Base-by-base conservation (phyloP, 2,329 filamentous ascomycete genomes). In the Phyllachora maydis region DNA sequence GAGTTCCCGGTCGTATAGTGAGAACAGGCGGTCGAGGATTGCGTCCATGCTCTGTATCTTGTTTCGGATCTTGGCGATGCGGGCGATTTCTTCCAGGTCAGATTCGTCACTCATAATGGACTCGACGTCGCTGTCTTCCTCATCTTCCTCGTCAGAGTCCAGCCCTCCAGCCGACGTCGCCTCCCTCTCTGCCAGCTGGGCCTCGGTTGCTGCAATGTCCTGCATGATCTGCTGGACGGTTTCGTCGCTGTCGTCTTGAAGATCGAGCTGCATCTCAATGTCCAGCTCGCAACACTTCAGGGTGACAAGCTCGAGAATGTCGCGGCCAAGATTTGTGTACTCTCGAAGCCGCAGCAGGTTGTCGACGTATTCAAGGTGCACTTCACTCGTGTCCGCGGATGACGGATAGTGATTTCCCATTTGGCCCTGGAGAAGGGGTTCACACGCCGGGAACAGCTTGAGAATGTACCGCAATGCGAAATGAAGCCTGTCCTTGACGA, bases 281-380 rank as follows among this genome's bases (percentile, higher is more conserved):
- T 98, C 88, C 28, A 95, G 78, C 47, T 88, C 88, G 38, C 95
- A 79, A 6, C 95, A 59, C 31, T 78, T 72, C 35, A 85, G 76
- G 19, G 82, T 74, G 22, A 95, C 74, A 8, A 91, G 53, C 26
- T 81, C 71, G 32, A 92, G 60, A 13, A 95, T 69, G 30, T 90
- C 77, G 6, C 74, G 66, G 30, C 73, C 72, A 17, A 93, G 52
- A 28, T 77, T 71, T 2, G 75, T 66, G 40, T 92, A 92, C 23
- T 68, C 59, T 25, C 75, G 70, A 16, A 95, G 54, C 28, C 61
- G 65, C 14, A 95, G 54, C 7, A 95, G 54, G 41, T 95, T 92
- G 36, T 74, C 63, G 28, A 92, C 73, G 39, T 90, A 98, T n/a
- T 72, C 68, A 35, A 85, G 65, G 42, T 92, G 82, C n/a, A 66